Evolutionary conservation across 345 rosid genomes (phyloP).

Genomic region (Dimocarpus longan): DNA sequence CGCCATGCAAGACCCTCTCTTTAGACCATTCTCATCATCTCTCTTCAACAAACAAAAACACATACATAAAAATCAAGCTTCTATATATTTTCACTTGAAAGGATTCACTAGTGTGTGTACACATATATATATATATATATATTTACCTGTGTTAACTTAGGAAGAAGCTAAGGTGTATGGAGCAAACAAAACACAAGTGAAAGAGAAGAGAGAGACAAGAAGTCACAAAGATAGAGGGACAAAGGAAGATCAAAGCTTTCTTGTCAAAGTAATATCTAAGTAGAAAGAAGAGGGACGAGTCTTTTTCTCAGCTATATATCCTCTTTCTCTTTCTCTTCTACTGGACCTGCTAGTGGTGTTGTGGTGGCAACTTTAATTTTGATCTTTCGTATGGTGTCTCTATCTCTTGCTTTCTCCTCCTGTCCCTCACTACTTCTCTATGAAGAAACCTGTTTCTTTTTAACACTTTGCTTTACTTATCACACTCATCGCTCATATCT

Average conservation of each 20-base stretch:
- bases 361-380: constrained; percentile 24
- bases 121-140: no score
- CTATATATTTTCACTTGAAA: not conserved
- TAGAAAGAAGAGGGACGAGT: constrained; percentile 54
- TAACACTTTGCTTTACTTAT: constrained; percentile 20
- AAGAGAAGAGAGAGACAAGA: not conserved
- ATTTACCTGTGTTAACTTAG: not conserved
- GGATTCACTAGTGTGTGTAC: no score
- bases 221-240: constrained; percentile 26
- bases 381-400: constrained; percentile 48
- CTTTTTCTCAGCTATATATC: constrained; percentile 42
- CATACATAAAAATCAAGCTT: not conserved
- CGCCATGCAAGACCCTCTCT: constrained; percentile 58
- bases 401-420: constrained; percentile 34
- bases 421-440: constrained; percentile 51
- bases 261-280: constrained; percentile 46
- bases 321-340: not conserved
- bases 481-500: not conserved
- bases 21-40: constrained; percentile 33
- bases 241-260: constrained; percentile 53
- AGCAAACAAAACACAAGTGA: constrained; percentile 22
- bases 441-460: constrained; percentile 62
- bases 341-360: not conserved
- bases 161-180: constrained; percentile 20
- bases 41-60: constrained; percentile 25